Conservation (phyloP, 306 rosid genomes). For the Cyclanthera cordifolia region DNA sequence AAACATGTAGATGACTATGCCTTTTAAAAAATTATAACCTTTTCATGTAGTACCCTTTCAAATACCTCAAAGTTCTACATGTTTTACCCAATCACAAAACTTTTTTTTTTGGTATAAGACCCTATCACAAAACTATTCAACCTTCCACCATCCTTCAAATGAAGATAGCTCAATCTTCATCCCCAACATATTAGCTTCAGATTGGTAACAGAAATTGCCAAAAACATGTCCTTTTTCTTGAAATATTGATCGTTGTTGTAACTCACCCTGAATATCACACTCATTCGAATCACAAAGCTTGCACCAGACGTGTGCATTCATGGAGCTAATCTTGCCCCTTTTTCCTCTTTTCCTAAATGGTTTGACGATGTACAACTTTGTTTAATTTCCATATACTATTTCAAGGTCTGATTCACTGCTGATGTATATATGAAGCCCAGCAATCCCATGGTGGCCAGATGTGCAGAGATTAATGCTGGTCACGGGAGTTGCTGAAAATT, state of each 20-base stretch:
- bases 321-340: background rate
- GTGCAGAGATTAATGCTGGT: background rate
- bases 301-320: background rate
- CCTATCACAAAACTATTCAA: constrained; percentile 1
- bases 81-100: background rate
- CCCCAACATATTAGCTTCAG: background rate
- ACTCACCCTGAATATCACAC: background rate
- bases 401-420: background rate
- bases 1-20: too few relatives aligned
- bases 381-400: background rate
- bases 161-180: background rate
- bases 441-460: background rate
- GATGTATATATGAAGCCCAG: background rate
- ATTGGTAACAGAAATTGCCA: background rate
- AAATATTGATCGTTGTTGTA: background rate
- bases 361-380: background rate
- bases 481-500: background rate
- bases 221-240: background rate
- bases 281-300: background rate
- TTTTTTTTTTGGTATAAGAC: too few relatives aligned
- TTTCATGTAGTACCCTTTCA: too few relatives aligned
- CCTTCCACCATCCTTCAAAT: background rate
- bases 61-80: too few relatives aligned
- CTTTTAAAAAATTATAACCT: too few relatives aligned
- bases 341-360: background rate